Evolutionary conservation across 768 basidiomycete species (phyloP), one percentile per base, ranked within the genome.

Genomic region (Clitopilus passeckerianus): DNA sequence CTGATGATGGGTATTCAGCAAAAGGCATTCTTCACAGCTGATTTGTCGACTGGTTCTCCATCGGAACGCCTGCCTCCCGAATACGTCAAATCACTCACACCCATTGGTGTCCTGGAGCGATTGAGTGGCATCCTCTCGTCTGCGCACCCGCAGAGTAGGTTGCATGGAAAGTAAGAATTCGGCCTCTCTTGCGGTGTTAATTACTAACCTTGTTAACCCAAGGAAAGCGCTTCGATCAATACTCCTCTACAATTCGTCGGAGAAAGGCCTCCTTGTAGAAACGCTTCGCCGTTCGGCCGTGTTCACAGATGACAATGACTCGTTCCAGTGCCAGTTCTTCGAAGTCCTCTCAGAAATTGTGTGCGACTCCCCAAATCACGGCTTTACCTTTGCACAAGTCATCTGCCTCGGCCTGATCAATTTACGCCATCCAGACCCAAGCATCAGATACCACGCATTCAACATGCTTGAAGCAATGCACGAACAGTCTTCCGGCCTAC

Each of bases 341-440:
- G 88, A 91, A 66, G 86, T 89, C 30, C 75, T 95, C 4, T 81
- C 85, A 1, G 89, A 91, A 34, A 80, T 90, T 18, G 76, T 94
- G 22, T 81, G 83, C 68, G 80, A 77, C 20, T 66, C 66, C 12
- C 77, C 81, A 22, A 70, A 68, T 24, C 89, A 86, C 66, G 77
- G 79, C 53, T 91, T 89, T 69, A 81, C 81, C 4, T 90, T 93
- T 66, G 78, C 86, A 23, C 93, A 96, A 67, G 75, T 85, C 14
- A 80, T 84, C 22, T 93, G 87, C 65, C 77, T 96, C 14, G 90
- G 89, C 1, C 74, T 97, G 18, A 87, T 90, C 18, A 97, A 97
- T 72, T 80, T 98, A 9, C 88, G 90, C 33, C 89, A 95, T 69
- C 81, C 85, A 2, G 77, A 82, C 22, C 62, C 79, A 7, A 73